These are phyloP conservation scores for Lentinula sp. DNA, from an alignment of 768 basidiomycete genomes.

Conservation along the genomic window DNA sequence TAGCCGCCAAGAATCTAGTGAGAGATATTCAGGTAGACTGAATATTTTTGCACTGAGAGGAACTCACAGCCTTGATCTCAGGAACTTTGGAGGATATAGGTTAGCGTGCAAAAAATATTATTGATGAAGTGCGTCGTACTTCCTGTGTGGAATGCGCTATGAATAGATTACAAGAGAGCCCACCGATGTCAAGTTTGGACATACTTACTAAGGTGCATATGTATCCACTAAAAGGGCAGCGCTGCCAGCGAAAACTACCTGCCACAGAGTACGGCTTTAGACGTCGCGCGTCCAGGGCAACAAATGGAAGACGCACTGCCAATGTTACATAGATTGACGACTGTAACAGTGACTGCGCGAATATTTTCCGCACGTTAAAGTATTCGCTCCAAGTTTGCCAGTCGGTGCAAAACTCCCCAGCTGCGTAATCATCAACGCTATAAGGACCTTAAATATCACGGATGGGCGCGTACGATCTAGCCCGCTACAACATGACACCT, in stretches of 20 bases:
- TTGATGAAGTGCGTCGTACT: constrained; percentile 37
- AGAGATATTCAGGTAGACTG: not conserved
- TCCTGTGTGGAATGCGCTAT: constrained; percentile 73
- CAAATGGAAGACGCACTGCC: constrained; percentile 38
- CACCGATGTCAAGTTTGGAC: not conserved
- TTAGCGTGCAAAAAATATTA: not conserved
- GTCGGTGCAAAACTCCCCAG: constrained; percentile 59
- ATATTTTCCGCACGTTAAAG: constrained; percentile 45
- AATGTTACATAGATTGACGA: constrained; percentile 58
- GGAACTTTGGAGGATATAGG: constrained; percentile 41
- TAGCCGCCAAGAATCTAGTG: constrained; percentile 73
- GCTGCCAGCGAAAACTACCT: constrained; percentile 60
- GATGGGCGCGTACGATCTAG: constrained; percentile 41
- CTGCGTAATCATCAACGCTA: constrained; percentile 22
- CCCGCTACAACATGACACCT: constrained; percentile 65
- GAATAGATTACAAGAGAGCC: not conserved
- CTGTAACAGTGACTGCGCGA: constrained; percentile 59
- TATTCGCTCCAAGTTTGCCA: constrained; percentile 69
- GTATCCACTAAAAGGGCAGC: constrained; percentile 57
- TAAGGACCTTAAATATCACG: not conserved
- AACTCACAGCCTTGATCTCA: constrained; percentile 69
- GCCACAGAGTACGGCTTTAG: not conserved
- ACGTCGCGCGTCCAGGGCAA: not conserved
- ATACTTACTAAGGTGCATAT: constrained; percentile 66
- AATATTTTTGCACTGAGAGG: not conserved